Evolutionary conservation across 2,329 filamentous ascomycete genomes (phyloP), one percentile per base, ranked within the genome.

Genomic region (Aspergillus sp.): DNA sequence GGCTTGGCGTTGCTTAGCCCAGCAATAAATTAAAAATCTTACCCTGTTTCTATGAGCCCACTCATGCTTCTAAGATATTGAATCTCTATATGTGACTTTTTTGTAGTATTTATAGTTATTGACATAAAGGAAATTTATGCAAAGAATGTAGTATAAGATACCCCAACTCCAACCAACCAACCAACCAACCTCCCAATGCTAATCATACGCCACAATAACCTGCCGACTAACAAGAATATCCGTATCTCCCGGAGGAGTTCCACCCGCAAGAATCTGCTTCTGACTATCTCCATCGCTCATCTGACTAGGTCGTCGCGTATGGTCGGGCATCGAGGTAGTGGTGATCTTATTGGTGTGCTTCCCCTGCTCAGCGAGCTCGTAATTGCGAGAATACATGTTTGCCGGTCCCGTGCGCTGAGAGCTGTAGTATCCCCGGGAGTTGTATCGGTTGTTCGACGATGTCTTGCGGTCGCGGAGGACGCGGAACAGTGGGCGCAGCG

Each of bases 401-500:
- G 62, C 57, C 15, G 51, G 36, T 0, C 54, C 54, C 1, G 38
- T 57, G 25, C 49, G 48, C 10, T 39, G 30, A 10, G 54, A 60
- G 25, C 53, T 43, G 15, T 45, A 23, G 25, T 28, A 43, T 4
- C 53, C 53, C 21, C n/a, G 39, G 7, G 59, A 62, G 36, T 47
- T 28, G 51, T 55, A 54, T 38, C 51, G 38, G 23, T 57, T 61
- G 38, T 58, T 65, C 32, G 55, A 59, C 43, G 55, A 69, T 23
- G n/a, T 62, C 25, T 25, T 68, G 49, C 58, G 38, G 23, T 68
- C 61, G 41, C 63, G 57, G 7, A 70, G 57, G 21, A 72, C 58
- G 55, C 69, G 67, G 55, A 82, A 73, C 6, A 83, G 69, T 1
- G 80, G 80, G 0, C 81, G 79, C 1, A 82, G 73, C 3, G 80